Evolutionary conservation across 768 basidiomycete genomes (phyloP).

Genomic region (Agaricus bisporus): DNA sequence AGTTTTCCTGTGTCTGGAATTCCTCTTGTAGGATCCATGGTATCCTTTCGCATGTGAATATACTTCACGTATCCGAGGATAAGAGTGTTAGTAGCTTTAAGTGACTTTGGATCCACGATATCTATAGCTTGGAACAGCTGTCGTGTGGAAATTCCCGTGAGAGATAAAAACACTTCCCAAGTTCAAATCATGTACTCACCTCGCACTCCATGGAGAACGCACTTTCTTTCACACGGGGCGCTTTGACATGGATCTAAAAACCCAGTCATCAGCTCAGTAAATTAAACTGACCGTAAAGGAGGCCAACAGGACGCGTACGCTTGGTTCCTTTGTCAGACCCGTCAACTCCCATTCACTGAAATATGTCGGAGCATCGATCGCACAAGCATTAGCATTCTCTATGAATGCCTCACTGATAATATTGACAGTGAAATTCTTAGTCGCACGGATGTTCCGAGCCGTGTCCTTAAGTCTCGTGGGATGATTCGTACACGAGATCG

Average conservation of each 20-base stretch:
- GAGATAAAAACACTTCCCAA: slow-evolving; percentile 14
- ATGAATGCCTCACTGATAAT: slow-evolving; percentile 70
- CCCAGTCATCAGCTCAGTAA: neutral
- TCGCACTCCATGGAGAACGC: slow-evolving; percentile 62
- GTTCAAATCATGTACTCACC: slow-evolving; percentile 18
- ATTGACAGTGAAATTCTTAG: slow-evolving; percentile 66
- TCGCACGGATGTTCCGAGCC: slow-evolving; percentile 53
- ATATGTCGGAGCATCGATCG: slow-evolving; percentile 46
- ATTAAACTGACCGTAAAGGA: neutral
- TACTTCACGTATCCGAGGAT: slow-evolving; percentile 49
- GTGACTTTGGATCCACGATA: slow-evolving; percentile 23
- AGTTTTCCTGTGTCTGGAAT: slow-evolving; percentile 43
- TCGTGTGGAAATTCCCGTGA: neutral
- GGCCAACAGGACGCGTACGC: slow-evolving; percentile 31
- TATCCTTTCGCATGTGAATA: slow-evolving; percentile 53
- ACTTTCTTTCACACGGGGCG: slow-evolving; percentile 56
- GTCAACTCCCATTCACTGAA: slow-evolving; percentile 57
- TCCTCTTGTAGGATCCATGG: slow-evolving; percentile 23
- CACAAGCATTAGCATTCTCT: slow-evolving; percentile 46
- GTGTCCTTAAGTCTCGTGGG: slow-evolving; percentile 46
- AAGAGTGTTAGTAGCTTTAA: slow-evolving; percentile 30
- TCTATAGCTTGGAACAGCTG: slow-evolving; percentile 38
- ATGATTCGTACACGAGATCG: slow-evolving; percentile 34
- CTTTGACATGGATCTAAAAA: slow-evolving; percentile 36
- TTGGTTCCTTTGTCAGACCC: slow-evolving; percentile 51